Conservation (phyloP, 352 stramenopile species). For the Halophytophthora polymorphica region DNA sequence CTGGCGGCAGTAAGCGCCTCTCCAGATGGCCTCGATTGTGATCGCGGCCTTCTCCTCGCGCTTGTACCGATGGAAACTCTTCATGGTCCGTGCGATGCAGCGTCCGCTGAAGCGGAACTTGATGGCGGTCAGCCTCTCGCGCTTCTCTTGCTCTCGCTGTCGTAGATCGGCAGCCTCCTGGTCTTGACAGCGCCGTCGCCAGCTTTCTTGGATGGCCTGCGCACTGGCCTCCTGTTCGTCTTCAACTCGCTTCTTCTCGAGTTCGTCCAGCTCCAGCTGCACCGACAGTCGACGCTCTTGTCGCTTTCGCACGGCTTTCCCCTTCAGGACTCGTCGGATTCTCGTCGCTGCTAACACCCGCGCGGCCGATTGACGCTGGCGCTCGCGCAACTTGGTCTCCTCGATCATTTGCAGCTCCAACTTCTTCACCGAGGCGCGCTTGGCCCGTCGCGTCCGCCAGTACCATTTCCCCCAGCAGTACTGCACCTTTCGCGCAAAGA, state of each 20-base stretch:
- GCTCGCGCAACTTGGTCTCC: conserved; percentile 18
- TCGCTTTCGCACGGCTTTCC: too few relatives aligned
- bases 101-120: conserved; percentile 10
- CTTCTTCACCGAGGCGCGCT: conserved; percentile 26
- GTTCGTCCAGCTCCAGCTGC: too few relatives aligned
- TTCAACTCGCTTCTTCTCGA: background rate
- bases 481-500: conserved; percentile 31
- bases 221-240: background rate
- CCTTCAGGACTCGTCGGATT: conserved; percentile 20
- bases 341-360: conserved; percentile 15
- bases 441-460: conserved; percentile 14
- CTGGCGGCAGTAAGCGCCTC: conserved; percentile 13
- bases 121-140: conserved; percentile 13
- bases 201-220: too few relatives aligned
- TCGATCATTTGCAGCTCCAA: conserved; percentile 32
- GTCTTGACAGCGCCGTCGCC: too few relatives aligned
- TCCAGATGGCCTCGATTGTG: conserved; percentile 27
- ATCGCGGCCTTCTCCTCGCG: conserved; percentile 16
- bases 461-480: conserved; percentile 33
- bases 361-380: conserved; percentile 7
- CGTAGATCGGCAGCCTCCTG: background rate
- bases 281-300: too few relatives aligned
- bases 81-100: conserved; percentile 13
- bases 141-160: conserved; percentile 2
- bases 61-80: conserved; percentile 9